Conservation (phyloP, 176 grass and related monocot genomes). For the Cenchrus fungigraminus region DNA sequence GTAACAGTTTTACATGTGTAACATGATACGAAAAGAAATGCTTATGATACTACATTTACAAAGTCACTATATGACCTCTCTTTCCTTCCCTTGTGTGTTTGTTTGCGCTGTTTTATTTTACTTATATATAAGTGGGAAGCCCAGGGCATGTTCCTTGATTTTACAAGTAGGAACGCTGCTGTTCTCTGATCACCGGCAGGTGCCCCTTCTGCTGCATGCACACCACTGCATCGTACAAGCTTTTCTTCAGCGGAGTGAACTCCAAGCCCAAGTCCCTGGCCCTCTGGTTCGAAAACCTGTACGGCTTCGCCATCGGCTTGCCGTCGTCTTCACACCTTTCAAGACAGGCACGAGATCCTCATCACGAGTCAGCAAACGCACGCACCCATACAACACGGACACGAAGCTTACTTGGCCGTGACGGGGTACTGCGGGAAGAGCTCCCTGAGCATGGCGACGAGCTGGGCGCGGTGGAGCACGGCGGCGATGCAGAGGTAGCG, state of each 20-base stretch:
- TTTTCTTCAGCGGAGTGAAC: conserved; percentile 35
- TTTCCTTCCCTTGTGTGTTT: background rate
- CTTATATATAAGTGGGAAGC: background rate
- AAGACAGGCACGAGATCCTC: too few species aligned
- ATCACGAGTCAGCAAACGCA: too few species aligned
- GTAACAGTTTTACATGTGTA: too few species aligned
- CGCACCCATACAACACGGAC: too few species aligned
- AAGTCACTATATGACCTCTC: background rate
- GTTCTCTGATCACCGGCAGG: background rate
- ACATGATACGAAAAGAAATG: background rate
- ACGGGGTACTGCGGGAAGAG: conserved; percentile 45
- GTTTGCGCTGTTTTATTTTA: background rate
- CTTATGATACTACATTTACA: background rate
- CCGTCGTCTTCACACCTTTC: conserved; percentile 39
- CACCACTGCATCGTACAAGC: conserved; percentile 9
- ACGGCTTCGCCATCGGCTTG: conserved; percentile 32
- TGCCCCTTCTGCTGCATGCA: conserved; percentile 38
- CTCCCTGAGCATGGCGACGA: conserved; percentile 30
- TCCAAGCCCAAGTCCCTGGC: conserved; percentile 29
- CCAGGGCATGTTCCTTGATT: background rate
- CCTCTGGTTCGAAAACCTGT: conserved; percentile 47
- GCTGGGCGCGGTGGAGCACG: conserved; percentile 44
- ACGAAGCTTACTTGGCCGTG: conserved; percentile 23
- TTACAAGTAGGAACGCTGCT: background rate
- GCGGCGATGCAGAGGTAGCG: conserved; percentile 55